Conservation (phyloP, 1,139 yeast species). For the Protomyces inundatus region DNA sequence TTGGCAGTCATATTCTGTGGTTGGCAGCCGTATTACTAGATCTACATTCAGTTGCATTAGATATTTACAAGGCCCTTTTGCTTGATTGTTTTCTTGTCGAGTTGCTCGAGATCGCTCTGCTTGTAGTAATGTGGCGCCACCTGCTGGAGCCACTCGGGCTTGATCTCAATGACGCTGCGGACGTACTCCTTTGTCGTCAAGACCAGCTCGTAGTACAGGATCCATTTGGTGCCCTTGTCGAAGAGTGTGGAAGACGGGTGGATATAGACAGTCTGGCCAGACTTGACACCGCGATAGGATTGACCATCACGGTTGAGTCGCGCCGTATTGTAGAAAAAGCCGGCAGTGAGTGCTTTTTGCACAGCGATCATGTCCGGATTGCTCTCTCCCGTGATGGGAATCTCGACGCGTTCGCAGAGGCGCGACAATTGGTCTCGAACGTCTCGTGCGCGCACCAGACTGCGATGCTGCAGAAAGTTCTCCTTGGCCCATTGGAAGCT, state of each 20-base stretch:
- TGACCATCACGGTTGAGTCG: conserved; percentile 67
- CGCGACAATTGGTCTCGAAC: conserved; percentile 65
- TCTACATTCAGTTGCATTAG: not conserved
- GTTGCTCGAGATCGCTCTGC: conserved; percentile 33
- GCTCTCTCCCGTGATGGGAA: conserved; percentile 36
- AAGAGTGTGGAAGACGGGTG: conserved; percentile 77
- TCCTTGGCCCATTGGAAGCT: conserved; percentile 85
- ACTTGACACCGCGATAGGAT: conserved; percentile 57
- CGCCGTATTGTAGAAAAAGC: conserved; percentile 79
- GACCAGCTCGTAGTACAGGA: conserved; percentile 79
- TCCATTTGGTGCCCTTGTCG: conserved; percentile 56
- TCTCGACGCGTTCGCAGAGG: conserved; percentile 59
- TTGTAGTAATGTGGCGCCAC: conserved; percentile 58
- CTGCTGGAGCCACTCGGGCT: conserved; percentile 60
- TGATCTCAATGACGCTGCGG: conserved; percentile 74
- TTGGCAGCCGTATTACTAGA: conserved; percentile 47
- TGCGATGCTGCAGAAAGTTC: conserved; percentile 68
- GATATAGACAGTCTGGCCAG: conserved; percentile 61
- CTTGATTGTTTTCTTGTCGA: conserved; percentile 25
- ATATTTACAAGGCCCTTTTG: not conserved
- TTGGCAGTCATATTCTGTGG: conserved; percentile 76
- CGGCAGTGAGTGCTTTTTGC: conserved; percentile 67
- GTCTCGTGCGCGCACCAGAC: conserved; percentile 63
- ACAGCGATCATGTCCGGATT: conserved; percentile 42
- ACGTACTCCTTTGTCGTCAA: conserved; percentile 83